These are phyloP conservation scores for Triangularia verruculosa DNA, from an alignment of 2,329 filamentous ascomycete genomes.

Conservation along the genomic window DNA sequence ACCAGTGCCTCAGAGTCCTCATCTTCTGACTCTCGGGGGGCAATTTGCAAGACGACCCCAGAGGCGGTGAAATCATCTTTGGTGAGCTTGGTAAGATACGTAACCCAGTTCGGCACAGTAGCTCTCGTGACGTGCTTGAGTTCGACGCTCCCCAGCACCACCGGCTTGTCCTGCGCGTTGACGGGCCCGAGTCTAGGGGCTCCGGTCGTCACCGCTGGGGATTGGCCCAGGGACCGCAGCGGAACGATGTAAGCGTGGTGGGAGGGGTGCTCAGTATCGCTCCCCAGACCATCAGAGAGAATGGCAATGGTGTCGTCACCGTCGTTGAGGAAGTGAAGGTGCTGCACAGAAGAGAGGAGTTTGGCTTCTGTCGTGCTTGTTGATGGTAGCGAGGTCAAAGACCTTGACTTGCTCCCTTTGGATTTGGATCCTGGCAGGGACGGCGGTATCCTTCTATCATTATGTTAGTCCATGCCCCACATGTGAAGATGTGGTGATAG, in stretches of 20 bases:
- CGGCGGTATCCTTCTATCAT: background rate
- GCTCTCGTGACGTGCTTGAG: background rate
- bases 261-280: background rate
- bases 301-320: background rate
- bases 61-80: slow-evolving; percentile 6
- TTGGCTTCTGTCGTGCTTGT: background rate
- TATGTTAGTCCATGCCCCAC: background rate
- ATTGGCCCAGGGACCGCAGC: background rate
- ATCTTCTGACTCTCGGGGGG: background rate
- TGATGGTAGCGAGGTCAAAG: background rate
- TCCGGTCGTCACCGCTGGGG: background rate
- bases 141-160: slow-evolving; percentile 15
- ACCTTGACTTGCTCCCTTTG: background rate
- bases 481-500: background rate
- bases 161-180: background rate
- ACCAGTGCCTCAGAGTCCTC: background rate
- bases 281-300: background rate
- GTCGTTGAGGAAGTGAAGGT: background rate
- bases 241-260: background rate
- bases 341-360: background rate
- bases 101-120: background rate
- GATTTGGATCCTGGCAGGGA: background rate
- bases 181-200: background rate
- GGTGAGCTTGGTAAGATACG: slow-evolving; percentile 10
- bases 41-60: slow-evolving; percentile 24